These are phyloP conservation scores for Eurotiales sp. DNA, from an alignment of 2,329 filamentous ascomycete species.

Conservation along the genomic window DNA sequence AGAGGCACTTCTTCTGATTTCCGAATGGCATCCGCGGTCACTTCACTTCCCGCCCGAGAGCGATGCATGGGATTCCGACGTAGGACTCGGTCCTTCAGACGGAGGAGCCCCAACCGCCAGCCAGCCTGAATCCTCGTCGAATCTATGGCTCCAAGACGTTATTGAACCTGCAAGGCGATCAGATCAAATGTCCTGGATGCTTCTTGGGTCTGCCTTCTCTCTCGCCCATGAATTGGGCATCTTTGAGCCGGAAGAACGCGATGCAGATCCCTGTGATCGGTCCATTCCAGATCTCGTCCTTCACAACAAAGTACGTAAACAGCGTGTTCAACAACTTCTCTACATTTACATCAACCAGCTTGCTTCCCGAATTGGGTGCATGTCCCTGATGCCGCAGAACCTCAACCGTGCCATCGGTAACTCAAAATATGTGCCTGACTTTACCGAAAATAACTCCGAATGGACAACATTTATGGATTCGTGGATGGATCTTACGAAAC, in stretches of 20 bases:
- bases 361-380: slow-evolving; percentile 46
- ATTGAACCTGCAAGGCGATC: slow-evolving; percentile 50
- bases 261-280: slow-evolving; percentile 20
- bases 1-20: slow-evolving; percentile 49
- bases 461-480: slow-evolving; percentile 52
- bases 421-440: background rate
- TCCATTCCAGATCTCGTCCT: slow-evolving; percentile 14
- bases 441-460: slow-evolving; percentile 27
- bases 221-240: slow-evolving; percentile 50
- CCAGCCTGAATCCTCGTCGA: slow-evolving; percentile 30
- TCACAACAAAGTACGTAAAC: slow-evolving; percentile 23
- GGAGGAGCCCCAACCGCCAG: slow-evolving; percentile 33
- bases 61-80: slow-evolving; percentile 53
- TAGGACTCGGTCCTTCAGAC: slow-evolving; percentile 31
- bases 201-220: slow-evolving; percentile 50
- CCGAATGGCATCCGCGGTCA: slow-evolving; percentile 53
- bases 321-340: slow-evolving; percentile 31
- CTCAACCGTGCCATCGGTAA: slow-evolving; percentile 35
- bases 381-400: slow-evolving; percentile 48
- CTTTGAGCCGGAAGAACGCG: slow-evolving; percentile 34
- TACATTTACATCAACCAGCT: slow-evolving; percentile 46
- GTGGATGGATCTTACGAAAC: slow-evolving; percentile 48
- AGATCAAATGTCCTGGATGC: slow-evolving; percentile 57
- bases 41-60: slow-evolving; percentile 50
- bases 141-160: slow-evolving; percentile 50